phyloP scores from a whole-genome alignment of 345 rosid species.

The Iberis pinnata region DNA sequence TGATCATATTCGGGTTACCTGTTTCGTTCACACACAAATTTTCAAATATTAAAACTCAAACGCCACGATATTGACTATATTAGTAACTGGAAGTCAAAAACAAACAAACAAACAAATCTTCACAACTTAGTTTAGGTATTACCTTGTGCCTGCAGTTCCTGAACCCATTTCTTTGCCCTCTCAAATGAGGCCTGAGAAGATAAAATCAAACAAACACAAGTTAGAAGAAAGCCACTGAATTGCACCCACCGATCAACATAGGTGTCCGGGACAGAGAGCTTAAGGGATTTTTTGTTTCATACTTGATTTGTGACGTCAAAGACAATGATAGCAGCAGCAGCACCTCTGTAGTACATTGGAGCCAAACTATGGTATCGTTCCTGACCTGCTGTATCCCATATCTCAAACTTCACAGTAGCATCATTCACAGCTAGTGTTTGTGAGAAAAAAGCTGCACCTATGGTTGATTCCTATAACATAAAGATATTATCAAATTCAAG shows the following conservation, averaged over 20 bases:
- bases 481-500: slow-evolving; percentile 6
- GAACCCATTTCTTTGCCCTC: slow-evolving; percentile 94
- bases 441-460: slow-evolving; percentile 94
- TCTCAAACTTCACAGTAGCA: slow-evolving; percentile 92
- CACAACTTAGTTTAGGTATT: slow-evolving; percentile 13
- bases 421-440: slow-evolving; percentile 93
- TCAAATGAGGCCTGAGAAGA: slow-evolving; percentile 74
- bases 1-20: slow-evolving; percentile 90
- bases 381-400: slow-evolving; percentile 99
- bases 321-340: slow-evolving; percentile 89
- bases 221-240: slow-evolving; percentile 1
- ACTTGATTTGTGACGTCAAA: slow-evolving; percentile 69
- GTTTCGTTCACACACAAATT: slow-evolving; percentile 2
- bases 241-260: not conserved
- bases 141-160: slow-evolving; percentile 97
- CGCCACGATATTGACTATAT: too few species aligned
- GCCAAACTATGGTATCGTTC: slow-evolving; percentile 97
- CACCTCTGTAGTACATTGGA: slow-evolving; percentile 98
- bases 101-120: not conserved
- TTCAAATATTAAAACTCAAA: not conserved
- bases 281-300: too few species aligned
- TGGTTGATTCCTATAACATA: slow-evolving; percentile 77
- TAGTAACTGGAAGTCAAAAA: not conserved
- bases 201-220: not conserved
- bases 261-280: not conserved